These are phyloP conservation scores for Steccherinum ochraceum DNA, from an alignment of 768 basidiomycete genomes.

Conservation along the genomic window DNA sequence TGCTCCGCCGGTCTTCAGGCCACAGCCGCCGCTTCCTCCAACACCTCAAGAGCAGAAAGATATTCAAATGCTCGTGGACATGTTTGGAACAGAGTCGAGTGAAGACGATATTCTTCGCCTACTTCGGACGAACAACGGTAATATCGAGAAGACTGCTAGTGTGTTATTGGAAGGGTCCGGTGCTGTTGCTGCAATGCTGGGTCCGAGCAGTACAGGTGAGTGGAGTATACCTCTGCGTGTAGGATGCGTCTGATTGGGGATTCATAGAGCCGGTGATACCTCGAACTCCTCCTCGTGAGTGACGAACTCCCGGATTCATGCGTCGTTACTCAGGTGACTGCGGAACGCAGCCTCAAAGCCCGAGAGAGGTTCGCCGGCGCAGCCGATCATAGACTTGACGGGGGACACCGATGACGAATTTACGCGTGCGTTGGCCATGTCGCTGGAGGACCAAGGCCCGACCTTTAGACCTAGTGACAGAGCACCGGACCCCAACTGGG, in stretches of 20 bases:
- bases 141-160: constrained; percentile 32
- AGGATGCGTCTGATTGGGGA: constrained; percentile 5
- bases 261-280: constrained; percentile 11
- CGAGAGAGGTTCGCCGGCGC: constrained; percentile 10
- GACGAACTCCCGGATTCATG: too few relatives aligned
- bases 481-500: constrained; percentile 62
- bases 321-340: background rate
- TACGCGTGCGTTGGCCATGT: constrained; percentile 46
- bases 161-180: constrained; percentile 26
- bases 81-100: constrained; percentile 37
- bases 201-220: too few relatives aligned
- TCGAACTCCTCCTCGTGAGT: constrained; percentile 23
- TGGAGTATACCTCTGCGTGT: constrained; percentile 6
- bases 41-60: constrained; percentile 20
- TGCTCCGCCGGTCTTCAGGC: too few relatives aligned
- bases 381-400: constrained; percentile 51
- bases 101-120: constrained; percentile 46
- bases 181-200: constrained; percentile 10
- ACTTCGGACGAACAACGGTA: constrained; percentile 52
- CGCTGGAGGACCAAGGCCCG: constrained; percentile 37
- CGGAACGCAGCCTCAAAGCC: constrained; percentile 23
- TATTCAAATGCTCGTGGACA: constrained; percentile 26
- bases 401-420: constrained; percentile 45
- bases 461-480: constrained; percentile 56
- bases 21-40: too few relatives aligned